Evolutionary conservation across 805 yeast genomes (phyloP).

Genomic region (Middelhovenomyces tepae): DNA sequence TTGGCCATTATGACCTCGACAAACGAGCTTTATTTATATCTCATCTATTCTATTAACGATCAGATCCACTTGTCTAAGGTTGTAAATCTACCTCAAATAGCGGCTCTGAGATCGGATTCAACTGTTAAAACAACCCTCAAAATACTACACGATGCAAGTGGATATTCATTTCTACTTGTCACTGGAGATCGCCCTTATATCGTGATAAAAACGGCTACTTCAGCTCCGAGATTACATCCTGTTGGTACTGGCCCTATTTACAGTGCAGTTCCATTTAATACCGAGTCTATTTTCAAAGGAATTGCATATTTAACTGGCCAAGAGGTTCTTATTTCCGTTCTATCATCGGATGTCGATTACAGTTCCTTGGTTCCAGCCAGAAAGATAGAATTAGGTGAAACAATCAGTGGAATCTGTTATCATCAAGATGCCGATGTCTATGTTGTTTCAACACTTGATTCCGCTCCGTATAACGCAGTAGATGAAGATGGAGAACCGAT

Average conservation of each 20-base stretch:
- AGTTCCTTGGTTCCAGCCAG: constrained; percentile 54
- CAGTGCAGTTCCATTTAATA: constrained; percentile 43
- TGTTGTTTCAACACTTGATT: constrained; percentile 50
- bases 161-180: constrained; percentile 52
- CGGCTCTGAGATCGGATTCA: too few species aligned
- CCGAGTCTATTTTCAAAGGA: constrained; percentile 33
- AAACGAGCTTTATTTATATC: constrained; percentile 68
- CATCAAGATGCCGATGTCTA: constrained; percentile 59
- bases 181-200: constrained; percentile 69
- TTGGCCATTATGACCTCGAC: constrained; percentile 68
- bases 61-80: constrained; percentile 49
- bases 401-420: constrained; percentile 57
- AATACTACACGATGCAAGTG: constrained; percentile 49
- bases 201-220: constrained; percentile 53
- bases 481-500: constrained; percentile 68
- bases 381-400: constrained; percentile 45
- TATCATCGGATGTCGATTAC: constrained; percentile 34
- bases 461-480: constrained; percentile 51
- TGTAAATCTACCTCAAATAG: constrained; percentile 21
- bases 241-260: constrained; percentile 49
- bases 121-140: too few species aligned
- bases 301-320: constrained; percentile 64
- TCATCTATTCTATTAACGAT: constrained; percentile 42
- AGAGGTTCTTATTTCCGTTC: constrained; percentile 46
- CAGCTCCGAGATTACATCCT: constrained; percentile 56